Evolutionary conservation across 371 early-diverging fungal genomes (phyloP), one percentile per base, ranked within the genome.

Genomic region (Mortierella sp.): DNA sequence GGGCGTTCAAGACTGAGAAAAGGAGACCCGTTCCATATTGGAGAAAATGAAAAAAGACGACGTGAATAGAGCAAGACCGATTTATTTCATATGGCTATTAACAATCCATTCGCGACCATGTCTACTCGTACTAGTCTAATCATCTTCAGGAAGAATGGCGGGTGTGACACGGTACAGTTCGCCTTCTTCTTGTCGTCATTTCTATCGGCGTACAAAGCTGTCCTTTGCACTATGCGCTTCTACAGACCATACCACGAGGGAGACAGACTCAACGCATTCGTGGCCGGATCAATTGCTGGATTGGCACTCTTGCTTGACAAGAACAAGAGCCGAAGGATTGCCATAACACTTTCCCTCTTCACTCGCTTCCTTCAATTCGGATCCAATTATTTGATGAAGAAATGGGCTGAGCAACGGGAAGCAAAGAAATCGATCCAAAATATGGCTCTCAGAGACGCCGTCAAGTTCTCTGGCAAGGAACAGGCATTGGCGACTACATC

Each of bases 241-340:
- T 66, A 88, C 43, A 86, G 90, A 63, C 79, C 85, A 24, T 84
- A 71, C 9, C 67, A 66, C 5, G 89, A 89, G 50, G 88, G 89
- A 48, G 94, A 94, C 79, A 80, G 87, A 39, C 75, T 90, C 45
- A 94, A 94, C 68, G 88, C 95, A 10, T 91, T 95, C 79, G 79
- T 95, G 2, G 96, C 96, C 2, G 96, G 96, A 19, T 85, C 90
- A 55, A 75, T 94, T 0, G 93, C 96, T 2, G 95, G 96, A 1
- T 66, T 92, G 71, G 81, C 93, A 0, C 86, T 95, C 16, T 84
- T 89, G 24, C 85, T 96, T 24, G 96, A 96, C 83, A 85, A 87
- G 16, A 93, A 93, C 85, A 78, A 86, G 31, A 87, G 86, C 13
- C 89, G 96, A 24, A 87, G 95, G 31, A 89, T 91, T 63, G 93